Conservation (phyloP, 108 stramenopile species). For the Cyclotella atomus region DNA sequence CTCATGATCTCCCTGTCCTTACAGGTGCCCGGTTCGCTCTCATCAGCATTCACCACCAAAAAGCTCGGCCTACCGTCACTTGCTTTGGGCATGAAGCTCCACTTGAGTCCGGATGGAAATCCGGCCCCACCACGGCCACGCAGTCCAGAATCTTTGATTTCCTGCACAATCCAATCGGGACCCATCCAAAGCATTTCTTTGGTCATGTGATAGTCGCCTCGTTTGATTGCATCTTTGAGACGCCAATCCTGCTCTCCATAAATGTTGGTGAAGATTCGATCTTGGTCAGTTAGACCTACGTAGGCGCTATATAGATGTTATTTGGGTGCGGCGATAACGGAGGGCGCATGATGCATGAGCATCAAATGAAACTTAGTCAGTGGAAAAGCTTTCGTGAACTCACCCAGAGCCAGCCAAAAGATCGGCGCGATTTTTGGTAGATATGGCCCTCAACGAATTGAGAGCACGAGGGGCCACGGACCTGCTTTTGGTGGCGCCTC, state of each 20-base stretch:
- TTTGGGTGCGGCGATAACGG: too few species aligned
- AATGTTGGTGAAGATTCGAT: conserved; percentile 99
- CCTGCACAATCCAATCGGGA: conserved; percentile 99
- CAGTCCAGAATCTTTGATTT: conserved; percentile 98
- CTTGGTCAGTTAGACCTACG: conserved; percentile 96
- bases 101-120: conserved; percentile 99
- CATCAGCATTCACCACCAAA: conserved; percentile 99
- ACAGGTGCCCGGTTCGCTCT: conserved; percentile 99
- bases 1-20: conserved; percentile 99
- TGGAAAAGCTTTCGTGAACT: too few species aligned
- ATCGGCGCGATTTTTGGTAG: conserved; percentile 51
- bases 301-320: too few species aligned
- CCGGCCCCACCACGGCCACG: conserved; percentile 99
- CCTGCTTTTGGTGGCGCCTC: conserved; percentile 10
- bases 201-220: conserved; percentile 94
- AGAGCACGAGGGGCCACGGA: conserved; percentile 10
- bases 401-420: conserved; percentile 50
- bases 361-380: too few species aligned
- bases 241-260: conserved; percentile 99
- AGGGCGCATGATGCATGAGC: too few species aligned
- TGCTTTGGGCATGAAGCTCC: conserved; percentile 99
- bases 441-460: conserved; percentile 15
- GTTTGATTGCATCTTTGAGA: conserved; percentile 92
- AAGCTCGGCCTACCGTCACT: conserved; percentile 98
- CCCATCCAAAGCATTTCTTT: conserved; percentile 99